A percentile compares a stretch with the other conserved stretches of the same genome.
Conservation (phyloP, 257 asterid genomes). For the Ligustrum vulgare region DNA sequence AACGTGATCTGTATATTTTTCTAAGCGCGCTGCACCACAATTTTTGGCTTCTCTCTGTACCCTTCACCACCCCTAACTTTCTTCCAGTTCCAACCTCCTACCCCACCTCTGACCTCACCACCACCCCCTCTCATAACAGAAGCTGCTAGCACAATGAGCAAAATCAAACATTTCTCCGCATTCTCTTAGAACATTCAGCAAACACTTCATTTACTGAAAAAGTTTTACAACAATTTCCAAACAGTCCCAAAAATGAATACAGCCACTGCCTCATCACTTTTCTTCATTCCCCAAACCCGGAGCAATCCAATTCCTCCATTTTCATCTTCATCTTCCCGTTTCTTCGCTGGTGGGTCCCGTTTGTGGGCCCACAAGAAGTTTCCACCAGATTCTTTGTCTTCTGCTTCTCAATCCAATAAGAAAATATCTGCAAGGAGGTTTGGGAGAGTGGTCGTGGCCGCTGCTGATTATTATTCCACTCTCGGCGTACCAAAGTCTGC, state of each 20-base stretch:
- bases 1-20: background rate
- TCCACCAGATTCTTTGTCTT: conserved; percentile 43
- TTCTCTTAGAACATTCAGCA: conserved; percentile 37
- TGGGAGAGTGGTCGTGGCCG: conserved; percentile 69
- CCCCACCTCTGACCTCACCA: background rate
- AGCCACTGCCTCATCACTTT: conserved; percentile 42
- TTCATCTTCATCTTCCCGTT: conserved; percentile 54
- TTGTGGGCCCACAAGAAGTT: conserved; percentile 42
- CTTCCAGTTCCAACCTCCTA: background rate
- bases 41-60: background rate
- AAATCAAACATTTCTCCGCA: conserved; percentile 26
- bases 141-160: conserved; percentile 22
- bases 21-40: background rate
- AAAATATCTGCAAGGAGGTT: conserved; percentile 62
- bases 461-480: conserved; percentile 89
- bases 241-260: conserved; percentile 31
- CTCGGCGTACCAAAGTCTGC: conserved; percentile 97
- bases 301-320: conserved; percentile 30
- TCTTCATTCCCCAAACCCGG: conserved; percentile 35
- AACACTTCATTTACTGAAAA: conserved; percentile 12
- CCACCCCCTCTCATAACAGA: background rate
- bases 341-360: conserved; percentile 49
- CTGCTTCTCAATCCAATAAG: conserved; percentile 52
- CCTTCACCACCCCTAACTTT: background rate
- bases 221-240: background rate